Conservation (phyloP, 345 rosid genomes). For the Salix viminalis region DNA sequence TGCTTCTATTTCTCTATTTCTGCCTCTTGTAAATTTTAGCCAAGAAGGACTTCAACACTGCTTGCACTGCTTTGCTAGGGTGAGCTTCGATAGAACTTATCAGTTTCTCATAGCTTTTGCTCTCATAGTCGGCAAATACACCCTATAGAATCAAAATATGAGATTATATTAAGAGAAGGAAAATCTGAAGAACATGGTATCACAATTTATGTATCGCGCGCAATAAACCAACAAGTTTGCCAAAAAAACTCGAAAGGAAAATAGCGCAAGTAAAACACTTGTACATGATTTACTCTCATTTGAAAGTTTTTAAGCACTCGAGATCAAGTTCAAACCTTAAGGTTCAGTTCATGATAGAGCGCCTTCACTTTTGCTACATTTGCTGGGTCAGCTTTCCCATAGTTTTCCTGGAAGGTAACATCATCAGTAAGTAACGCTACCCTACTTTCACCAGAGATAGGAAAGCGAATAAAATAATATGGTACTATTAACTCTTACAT, state of each 20-base stretch:
- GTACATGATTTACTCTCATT: background rate
- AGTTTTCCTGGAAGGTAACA: constrained; percentile 52
- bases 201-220: background rate
- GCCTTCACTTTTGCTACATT: constrained; percentile 66
- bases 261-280: background rate
- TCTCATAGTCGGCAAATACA: constrained; percentile 65
- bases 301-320: background rate
- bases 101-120: constrained; percentile 66
- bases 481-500: constrained; percentile 8
- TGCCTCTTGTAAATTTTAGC: constrained; percentile 87
- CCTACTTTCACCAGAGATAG: background rate
- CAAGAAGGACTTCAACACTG: constrained; percentile 79
- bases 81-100: constrained; percentile 57
- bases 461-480: background rate
- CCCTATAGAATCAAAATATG: constrained; percentile 30
- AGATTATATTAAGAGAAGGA: background rate
- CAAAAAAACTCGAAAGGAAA: background rate
- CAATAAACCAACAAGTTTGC: background rate
- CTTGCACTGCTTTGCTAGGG: constrained; percentile 65
- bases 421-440: background rate
- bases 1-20: constrained; percentile 18
- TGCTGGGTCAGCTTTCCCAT: constrained; percentile 60
- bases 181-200: background rate
- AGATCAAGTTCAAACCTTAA: constrained; percentile 45
- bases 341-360: constrained; percentile 62